Conservation (phyloP, 805 yeast genomes). For the Teunomyces kruisii region DNA sequence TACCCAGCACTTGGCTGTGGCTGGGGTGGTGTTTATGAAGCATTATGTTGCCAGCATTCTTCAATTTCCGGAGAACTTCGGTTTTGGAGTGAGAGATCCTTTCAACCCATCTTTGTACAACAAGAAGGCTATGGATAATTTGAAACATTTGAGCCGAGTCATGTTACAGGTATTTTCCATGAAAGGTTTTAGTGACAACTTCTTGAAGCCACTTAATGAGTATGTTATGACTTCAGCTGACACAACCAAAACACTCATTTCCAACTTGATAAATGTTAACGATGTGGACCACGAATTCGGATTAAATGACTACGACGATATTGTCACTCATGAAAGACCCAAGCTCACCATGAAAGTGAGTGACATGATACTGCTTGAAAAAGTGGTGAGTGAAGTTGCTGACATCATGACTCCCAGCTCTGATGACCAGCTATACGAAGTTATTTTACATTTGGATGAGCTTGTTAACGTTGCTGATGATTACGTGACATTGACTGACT, state of each 20-base stretch:
- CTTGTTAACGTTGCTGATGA: conserved; percentile 37
- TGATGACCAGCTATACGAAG: conserved; percentile 55
- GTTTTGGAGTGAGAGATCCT: conserved; percentile 40
- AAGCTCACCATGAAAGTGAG: conserved; percentile 41
- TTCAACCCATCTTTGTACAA: conserved; percentile 18
- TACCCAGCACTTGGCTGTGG: conserved; percentile 59
- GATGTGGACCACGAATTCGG: conserved; percentile 61
- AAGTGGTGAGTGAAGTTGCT: conserved; percentile 41
- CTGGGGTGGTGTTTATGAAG: conserved; percentile 63
- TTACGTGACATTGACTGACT: conserved; percentile 49
- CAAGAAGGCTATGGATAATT: conserved; percentile 43
- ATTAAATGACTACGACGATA: conserved; percentile 67
- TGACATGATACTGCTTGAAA: conserved; percentile 48
- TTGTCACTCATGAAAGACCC: conserved; percentile 50
- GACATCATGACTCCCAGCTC: conserved; percentile 45
- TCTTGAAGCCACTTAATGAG: conserved; percentile 77
- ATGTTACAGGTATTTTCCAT: conserved; percentile 65
- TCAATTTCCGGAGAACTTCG: conserved; percentile 56
- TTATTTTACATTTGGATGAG: conserved; percentile 42
- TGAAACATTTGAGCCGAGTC: conserved; percentile 56
- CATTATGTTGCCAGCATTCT: conserved; percentile 50
- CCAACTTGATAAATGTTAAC: conserved; percentile 50
- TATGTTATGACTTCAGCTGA: conserved; percentile 55
- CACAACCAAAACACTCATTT: conserved; percentile 45
- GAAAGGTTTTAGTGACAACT: conserved; percentile 69